phyloP scores from a whole-genome alignment of 1,284 basidiomycete genomes.

The Schizophyllum commune region DNA sequence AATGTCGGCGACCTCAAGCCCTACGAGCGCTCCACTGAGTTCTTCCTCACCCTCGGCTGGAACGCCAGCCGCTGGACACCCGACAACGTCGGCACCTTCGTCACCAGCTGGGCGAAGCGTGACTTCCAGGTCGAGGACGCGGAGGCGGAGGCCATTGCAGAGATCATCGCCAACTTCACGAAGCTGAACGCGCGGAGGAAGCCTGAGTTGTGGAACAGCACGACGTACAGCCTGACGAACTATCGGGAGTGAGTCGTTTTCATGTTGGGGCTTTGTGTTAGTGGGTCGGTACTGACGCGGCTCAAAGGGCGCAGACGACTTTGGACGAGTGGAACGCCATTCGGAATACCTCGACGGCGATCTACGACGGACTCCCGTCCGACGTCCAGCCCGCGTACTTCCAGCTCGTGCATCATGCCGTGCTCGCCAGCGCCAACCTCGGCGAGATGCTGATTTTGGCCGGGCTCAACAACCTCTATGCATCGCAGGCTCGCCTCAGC shows the following conservation, averaged over 20 bases:
- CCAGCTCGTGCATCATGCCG: conserved; percentile 58
- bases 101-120: conserved; percentile 51
- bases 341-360: conserved; percentile 38
- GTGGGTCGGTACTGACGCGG: not conserved
- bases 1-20: conserved; percentile 71
- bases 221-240: conserved; percentile 54
- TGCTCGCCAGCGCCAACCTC: conserved; percentile 50
- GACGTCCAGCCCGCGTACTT: conserved; percentile 53
- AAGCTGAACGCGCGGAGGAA: conserved; percentile 56
- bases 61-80: conserved; percentile 45
- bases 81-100: conserved; percentile 46
- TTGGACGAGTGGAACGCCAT: conserved; percentile 42
- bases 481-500: conserved; percentile 56
- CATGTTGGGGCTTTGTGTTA: conserved; percentile 2
- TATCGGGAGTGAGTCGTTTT: conserved; percentile 53
- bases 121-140: conserved; percentile 47
- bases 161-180: conserved; percentile 52
- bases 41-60: conserved; percentile 60
- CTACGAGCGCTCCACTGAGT: conserved; percentile 64
- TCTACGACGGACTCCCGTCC: conserved; percentile 45
- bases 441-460: conserved; percentile 50
- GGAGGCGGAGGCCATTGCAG: conserved; percentile 34
- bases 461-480: conserved; percentile 53
- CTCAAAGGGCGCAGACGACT: conserved; percentile 47
- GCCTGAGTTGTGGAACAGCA: conserved; percentile 57